phyloP scores from a whole-genome alignment of 768 basidiomycete genomes.

The Cystobasidium onofrii region DNA sequence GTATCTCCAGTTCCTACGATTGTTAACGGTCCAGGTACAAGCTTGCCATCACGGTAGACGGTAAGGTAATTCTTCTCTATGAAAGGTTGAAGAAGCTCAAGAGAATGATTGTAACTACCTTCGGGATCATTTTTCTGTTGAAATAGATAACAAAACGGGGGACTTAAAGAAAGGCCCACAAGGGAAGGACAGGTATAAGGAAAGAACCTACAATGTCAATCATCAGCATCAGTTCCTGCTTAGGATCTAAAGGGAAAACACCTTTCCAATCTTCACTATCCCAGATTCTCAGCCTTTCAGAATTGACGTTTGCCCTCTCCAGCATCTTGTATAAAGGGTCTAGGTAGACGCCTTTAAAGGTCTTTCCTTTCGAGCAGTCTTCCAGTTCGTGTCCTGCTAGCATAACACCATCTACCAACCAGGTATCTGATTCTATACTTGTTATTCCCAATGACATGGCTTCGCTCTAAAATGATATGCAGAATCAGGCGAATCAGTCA shows the following conservation, averaged over 20 bases:
- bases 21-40: background rate
- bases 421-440: conserved; percentile 3
- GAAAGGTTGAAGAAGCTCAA: conserved; percentile 12
- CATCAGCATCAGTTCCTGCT: conserved; percentile 26
- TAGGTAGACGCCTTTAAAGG: conserved; percentile 1
- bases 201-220: conserved; percentile 7
- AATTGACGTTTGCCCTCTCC: background rate
- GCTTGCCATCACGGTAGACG: background rate
- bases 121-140: conserved; percentile 3
- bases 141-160: background rate
- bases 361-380: background rate
- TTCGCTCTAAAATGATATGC: background rate
- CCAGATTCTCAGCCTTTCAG: background rate
- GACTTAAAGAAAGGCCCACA: background rate
- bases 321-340: conserved; percentile 1
- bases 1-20: conserved; percentile 21
- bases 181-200: background rate
- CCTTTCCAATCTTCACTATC: conserved; percentile 10
- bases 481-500: background rate
- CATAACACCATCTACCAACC: background rate
- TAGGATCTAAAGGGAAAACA: background rate
- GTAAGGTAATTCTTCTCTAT: conserved; percentile 6
- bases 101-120: background rate
- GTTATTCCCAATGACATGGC: conserved; percentile 7
- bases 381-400: conserved; percentile 18